A percentile compares a stretch with the other conserved stretches of the same genome.
Evolutionary conservation across 225 moss, liverwort and hornwort species (phyloP).

Genomic region (Marchantia polymorpha): DNA sequence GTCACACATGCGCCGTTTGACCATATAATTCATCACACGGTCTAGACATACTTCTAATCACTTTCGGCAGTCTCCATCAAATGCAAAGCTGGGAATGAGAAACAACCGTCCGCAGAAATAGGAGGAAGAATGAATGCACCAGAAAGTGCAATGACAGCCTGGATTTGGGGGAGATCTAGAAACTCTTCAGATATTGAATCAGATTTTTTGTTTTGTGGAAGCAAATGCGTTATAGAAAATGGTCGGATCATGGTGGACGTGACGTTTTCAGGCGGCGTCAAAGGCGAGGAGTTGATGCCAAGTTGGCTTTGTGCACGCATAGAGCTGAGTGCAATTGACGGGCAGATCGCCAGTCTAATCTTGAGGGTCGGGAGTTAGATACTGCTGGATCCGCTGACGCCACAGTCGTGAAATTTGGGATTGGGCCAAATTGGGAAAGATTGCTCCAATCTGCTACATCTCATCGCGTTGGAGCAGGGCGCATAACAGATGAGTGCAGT

Average conservation of each 20-base stretch:
- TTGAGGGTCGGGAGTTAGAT: constrained; percentile 60
- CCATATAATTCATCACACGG: too few species aligned
- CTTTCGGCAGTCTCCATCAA: too few species aligned
- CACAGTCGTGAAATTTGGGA: constrained; percentile 39
- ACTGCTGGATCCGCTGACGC: constrained; percentile 62
- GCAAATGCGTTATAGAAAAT: constrained; percentile 72
- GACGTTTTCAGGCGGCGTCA: constrained; percentile 49
- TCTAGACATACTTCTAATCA: too few species aligned
- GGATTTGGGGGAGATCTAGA: constrained; percentile 59
- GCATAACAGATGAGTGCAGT: constrained; percentile 63
- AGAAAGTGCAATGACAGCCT: constrained; percentile 59
- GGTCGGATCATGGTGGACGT: constrained; percentile 61
- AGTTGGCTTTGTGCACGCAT: constrained; percentile 54
- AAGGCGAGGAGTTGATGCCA: constrained; percentile 57
- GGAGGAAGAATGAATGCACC: constrained; percentile 35
- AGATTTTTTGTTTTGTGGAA: constrained; percentile 28
- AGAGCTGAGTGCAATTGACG: constrained; percentile 40
- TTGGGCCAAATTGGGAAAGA: constrained; percentile 73
- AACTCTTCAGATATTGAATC: constrained; percentile 15
- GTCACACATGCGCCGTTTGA: too few species aligned
- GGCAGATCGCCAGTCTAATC: constrained; percentile 50
- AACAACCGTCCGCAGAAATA: too few species aligned
- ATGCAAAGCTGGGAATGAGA: too few species aligned
- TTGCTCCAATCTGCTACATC: constrained; percentile 39
- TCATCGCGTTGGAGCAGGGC: constrained; percentile 51